These are phyloP conservation scores for Thelonectria discophora DNA, from an alignment of 2,329 filamentous ascomycete genomes.

Conservation along the genomic window DNA sequence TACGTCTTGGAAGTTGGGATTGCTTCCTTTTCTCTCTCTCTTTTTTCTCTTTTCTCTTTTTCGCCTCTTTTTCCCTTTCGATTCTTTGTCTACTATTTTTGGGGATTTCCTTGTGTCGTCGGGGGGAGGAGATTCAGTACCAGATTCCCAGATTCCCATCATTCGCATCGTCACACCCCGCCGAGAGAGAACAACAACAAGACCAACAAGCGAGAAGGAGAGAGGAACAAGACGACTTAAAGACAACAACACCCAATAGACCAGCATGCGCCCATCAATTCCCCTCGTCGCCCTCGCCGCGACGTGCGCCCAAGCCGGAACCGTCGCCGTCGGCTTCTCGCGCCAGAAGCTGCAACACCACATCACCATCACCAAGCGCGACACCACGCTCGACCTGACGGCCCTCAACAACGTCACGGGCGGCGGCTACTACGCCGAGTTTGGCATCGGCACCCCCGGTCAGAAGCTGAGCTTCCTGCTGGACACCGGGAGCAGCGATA, in stretches of 20 bases:
- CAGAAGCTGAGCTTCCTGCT: constrained; percentile 64
- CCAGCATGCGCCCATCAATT: constrained; percentile 30
- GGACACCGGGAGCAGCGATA: constrained; percentile 71
- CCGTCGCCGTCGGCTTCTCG: constrained; percentile 35
- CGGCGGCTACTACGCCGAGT: constrained; percentile 65
- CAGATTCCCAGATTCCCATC: no score
- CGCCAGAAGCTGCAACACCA: constrained; percentile 27
- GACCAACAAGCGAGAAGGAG: neutral
- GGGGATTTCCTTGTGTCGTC: no score
- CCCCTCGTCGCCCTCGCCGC: constrained; percentile 33
- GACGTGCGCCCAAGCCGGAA: constrained; percentile 38
- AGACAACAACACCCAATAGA: neutral
- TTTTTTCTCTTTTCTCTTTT: no score
- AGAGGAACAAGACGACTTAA: neutral
- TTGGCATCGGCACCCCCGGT: constrained; percentile 66
- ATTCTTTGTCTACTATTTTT: no score
- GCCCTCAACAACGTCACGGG: constrained; percentile 62
- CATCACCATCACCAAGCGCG: constrained; percentile 37
- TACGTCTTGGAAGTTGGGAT: no score
- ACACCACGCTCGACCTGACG: constrained; percentile 46
- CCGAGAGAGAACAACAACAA: neutral
- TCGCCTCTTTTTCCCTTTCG: no score
- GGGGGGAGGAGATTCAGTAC: neutral
- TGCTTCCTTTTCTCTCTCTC: no score
- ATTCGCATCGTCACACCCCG: no score